A percentile compares a stretch with the other conserved stretches of the same genome.
Conservation (phyloP, 2,329 filamentous ascomycete species). For the Exophiala alcalophila region DNA sequence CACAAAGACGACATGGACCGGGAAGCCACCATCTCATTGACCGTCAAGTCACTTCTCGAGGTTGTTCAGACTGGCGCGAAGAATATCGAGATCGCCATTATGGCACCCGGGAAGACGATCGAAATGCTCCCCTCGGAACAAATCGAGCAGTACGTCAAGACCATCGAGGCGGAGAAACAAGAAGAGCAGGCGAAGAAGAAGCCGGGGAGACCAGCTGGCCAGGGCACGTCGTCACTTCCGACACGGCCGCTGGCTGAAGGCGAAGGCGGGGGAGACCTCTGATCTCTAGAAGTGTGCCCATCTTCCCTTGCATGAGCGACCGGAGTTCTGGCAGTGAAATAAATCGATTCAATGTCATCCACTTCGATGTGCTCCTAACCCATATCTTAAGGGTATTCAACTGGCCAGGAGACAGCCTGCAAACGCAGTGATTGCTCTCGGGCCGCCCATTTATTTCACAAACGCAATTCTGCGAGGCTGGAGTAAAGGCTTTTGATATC, state of each 20-base stretch:
- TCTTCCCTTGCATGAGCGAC: slow-evolving; percentile 28
- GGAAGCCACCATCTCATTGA: slow-evolving; percentile 91
- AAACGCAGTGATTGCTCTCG: no score
- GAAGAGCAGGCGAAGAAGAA: slow-evolving; percentile 98
- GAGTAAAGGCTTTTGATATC: background rate
- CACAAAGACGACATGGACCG: slow-evolving; percentile 98
- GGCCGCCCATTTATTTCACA: no score
- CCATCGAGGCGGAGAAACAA: slow-evolving; percentile 98
- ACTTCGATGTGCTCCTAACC: no score
- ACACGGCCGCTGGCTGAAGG: slow-evolving; percentile 54
- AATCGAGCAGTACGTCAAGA: slow-evolving; percentile 97
- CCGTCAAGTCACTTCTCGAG: slow-evolving; percentile 96
- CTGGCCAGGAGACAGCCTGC: no score
- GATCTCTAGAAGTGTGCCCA: slow-evolving; percentile 4
- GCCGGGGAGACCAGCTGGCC: slow-evolving; percentile 59
- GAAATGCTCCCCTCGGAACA: slow-evolving; percentile 95
- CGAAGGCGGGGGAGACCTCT: slow-evolving; percentile 32
- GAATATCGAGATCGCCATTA: slow-evolving; percentile 99
- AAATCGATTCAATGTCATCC: slow-evolving; percentile 10
- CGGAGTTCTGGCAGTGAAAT: slow-evolving; percentile 23
- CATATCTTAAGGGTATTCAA: no score
- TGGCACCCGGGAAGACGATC: slow-evolving; percentile 85
- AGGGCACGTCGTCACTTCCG: slow-evolving; percentile 63
- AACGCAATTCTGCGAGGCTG: no score
- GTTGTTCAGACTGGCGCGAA: slow-evolving; percentile 98